Percentiles rank a stretch among this genome's conserved stretches.
phyloP scores from a whole-genome alignment of 768 basidiomycete genomes.

The Cubamyces lactineus region DNA sequence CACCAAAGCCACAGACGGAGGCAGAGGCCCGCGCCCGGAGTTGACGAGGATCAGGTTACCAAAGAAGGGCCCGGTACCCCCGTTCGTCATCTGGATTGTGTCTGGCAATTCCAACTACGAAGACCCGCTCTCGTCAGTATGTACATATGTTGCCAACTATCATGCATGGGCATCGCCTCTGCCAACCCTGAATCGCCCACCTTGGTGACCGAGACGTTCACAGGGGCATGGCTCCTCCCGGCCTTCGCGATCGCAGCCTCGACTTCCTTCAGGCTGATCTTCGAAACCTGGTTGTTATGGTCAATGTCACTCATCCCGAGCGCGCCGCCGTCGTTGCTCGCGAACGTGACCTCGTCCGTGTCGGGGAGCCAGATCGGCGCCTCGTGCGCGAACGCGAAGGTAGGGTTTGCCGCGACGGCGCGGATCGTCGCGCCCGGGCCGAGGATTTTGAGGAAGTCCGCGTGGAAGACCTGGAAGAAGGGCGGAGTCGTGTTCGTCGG shows the following conservation, averaged over 20 bases:
- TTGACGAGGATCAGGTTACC: conserved; percentile 62
- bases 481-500: conserved; percentile 62
- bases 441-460: conserved; percentile 59
- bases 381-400: conserved; percentile 78
- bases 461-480: conserved; percentile 61
- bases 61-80: conserved; percentile 64
- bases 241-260: conserved; percentile 45
- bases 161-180: not conserved
- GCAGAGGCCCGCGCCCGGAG: conserved; percentile 64
- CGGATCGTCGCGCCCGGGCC: conserved; percentile 60
- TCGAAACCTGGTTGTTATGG: conserved; percentile 64
- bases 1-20: conserved; percentile 66
- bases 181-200: conserved; percentile 29
- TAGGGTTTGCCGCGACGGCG: conserved; percentile 59
- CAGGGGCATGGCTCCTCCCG: conserved; percentile 34
- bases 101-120: conserved; percentile 59
- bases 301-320: conserved; percentile 65
- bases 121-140: not conserved
- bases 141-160: not conserved
- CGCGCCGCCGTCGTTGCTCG: conserved; percentile 67
- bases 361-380: conserved; percentile 68
- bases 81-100: conserved; percentile 70
- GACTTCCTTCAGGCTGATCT: conserved; percentile 62
- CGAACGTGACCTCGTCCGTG: conserved; percentile 77
- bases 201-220: conserved; percentile 54